Conservation (phyloP, 306 rosid genomes). For the Rosa persica region DNA sequence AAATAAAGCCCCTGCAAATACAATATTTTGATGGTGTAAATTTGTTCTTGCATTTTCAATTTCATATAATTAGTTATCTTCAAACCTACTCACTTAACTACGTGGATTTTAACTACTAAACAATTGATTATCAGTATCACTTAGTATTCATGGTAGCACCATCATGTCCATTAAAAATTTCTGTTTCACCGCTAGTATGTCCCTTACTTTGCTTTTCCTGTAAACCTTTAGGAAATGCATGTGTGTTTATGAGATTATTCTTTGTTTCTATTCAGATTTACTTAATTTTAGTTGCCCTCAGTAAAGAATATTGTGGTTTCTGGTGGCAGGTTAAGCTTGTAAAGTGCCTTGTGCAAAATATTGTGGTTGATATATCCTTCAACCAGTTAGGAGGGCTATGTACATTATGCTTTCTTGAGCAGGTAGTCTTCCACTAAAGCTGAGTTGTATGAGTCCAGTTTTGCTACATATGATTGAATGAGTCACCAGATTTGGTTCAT, state of each 20-base stretch:
- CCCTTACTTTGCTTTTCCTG: background rate
- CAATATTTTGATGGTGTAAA: background rate
- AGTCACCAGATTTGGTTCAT: background rate
- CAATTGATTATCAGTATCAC: background rate
- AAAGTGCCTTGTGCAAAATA: constrained; percentile 87
- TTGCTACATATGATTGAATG: background rate
- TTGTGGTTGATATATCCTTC: constrained; percentile 92
- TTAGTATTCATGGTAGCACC: background rate
- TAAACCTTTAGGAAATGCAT: background rate
- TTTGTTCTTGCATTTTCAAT: background rate
- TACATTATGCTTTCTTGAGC: constrained; percentile 89
- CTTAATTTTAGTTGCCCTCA: background rate
- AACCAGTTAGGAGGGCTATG: constrained; percentile 97
- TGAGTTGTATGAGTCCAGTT: background rate
- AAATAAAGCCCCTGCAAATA: background rate
- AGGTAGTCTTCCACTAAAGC: constrained; percentile 46
- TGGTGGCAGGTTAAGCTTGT: constrained; percentile 88
- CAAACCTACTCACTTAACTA: background rate
- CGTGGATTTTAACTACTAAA: background rate
- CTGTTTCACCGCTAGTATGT: background rate
- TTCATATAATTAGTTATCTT: background rate
- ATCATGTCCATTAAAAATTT: constrained; percentile 2
- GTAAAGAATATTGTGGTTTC: constrained; percentile 19
- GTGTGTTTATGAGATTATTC: background rate
- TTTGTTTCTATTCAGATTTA: constrained; percentile 4